phyloP scores from a whole-genome alignment of 2,329 filamentous ascomycete genomes.

The Fusarium dlaminii region DNA sequence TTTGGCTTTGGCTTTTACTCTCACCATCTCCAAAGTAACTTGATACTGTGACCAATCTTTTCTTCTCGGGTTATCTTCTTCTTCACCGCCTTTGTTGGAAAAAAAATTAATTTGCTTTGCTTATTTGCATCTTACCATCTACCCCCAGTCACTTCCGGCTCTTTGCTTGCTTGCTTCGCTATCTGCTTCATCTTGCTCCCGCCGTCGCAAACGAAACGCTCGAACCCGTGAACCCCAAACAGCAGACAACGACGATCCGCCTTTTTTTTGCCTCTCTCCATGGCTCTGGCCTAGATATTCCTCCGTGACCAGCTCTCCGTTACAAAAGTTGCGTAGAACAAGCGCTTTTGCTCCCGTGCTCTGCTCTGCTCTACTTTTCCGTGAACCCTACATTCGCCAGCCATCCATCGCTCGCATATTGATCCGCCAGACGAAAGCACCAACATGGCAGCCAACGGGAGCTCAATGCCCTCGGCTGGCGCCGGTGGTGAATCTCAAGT shows the following conservation, averaged over 20 bases:
- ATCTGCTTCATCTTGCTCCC: slow-evolving; percentile 13
- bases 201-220: slow-evolving; percentile 26
- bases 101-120: slow-evolving; percentile 8
- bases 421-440: slow-evolving; percentile 26
- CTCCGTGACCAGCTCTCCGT: slow-evolving; percentile 18
- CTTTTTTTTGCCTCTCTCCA: slow-evolving; percentile 11
- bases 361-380: slow-evolving; percentile 12
- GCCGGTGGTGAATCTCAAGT: slow-evolving; percentile 55
- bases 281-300: slow-evolving; percentile 30
- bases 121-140: neutral
- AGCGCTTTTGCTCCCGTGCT: slow-evolving; percentile 25
- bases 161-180: slow-evolving; percentile 11
- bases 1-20: neutral
- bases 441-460: slow-evolving; percentile 51
- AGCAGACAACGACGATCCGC: slow-evolving; percentile 9
- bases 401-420: slow-evolving; percentile 15
- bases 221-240: slow-evolving; percentile 14
- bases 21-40: slow-evolving; percentile 5
- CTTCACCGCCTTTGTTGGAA: slow-evolving; percentile 13
- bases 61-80: neutral
- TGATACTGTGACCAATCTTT: slow-evolving; percentile 25
- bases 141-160: neutral
- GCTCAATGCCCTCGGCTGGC: slow-evolving; percentile 43
- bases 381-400: slow-evolving; percentile 19
- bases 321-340: slow-evolving; percentile 34